A percentile compares a stretch with the other conserved stretches of the same genome.
Conservation (phyloP, 352 stramenopile species). For the Globisporangium carolinianum region DNA sequence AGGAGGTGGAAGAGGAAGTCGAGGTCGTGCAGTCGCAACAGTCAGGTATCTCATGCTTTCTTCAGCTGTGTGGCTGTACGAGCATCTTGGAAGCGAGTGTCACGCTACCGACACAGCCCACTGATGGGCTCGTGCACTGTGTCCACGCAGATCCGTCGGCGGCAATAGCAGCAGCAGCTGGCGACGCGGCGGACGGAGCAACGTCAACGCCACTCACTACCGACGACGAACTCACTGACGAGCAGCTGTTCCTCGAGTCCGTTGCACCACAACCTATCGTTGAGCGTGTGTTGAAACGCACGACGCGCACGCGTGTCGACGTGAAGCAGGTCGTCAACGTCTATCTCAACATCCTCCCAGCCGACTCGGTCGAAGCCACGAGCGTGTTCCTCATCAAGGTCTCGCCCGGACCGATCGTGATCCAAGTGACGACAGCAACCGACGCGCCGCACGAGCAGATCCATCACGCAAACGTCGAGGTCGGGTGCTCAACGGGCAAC, state of each 20-base stretch:
- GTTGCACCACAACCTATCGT: conserved; percentile 19
- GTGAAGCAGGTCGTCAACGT: conserved; percentile 54
- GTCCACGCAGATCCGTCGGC: background rate
- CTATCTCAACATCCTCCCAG: conserved; percentile 61
- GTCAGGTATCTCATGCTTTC: too few relatives aligned
- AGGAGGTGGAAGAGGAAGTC: conserved; percentile 78
- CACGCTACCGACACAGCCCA: background rate
- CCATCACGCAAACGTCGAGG: conserved; percentile 68
- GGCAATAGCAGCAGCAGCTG: background rate
- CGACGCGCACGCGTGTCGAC: conserved; percentile 43
- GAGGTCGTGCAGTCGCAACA: conserved; percentile 24
- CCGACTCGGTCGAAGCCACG: conserved; percentile 46
- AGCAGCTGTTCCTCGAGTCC: conserved; percentile 64
- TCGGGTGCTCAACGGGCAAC: conserved; percentile 85
- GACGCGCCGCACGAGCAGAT: conserved; percentile 29
- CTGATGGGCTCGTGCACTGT: background rate
- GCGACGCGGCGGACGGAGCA: background rate
- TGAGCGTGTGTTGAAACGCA: conserved; percentile 35
- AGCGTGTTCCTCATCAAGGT: conserved; percentile 83
- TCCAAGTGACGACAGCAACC: conserved; percentile 18
- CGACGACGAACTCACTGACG: conserved; percentile 40
- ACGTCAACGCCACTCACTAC: background rate
- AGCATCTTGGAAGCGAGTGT: conserved; percentile 14
- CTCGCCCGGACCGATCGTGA: conserved; percentile 31
- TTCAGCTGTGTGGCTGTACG: conserved; percentile 10